Percentiles rank a stretch among this genome's conserved stretches.
These are phyloP conservation scores for Fusarium succisae DNA, from an alignment of 2,329 filamentous ascomycete genomes.

Conservation along the genomic window DNA sequence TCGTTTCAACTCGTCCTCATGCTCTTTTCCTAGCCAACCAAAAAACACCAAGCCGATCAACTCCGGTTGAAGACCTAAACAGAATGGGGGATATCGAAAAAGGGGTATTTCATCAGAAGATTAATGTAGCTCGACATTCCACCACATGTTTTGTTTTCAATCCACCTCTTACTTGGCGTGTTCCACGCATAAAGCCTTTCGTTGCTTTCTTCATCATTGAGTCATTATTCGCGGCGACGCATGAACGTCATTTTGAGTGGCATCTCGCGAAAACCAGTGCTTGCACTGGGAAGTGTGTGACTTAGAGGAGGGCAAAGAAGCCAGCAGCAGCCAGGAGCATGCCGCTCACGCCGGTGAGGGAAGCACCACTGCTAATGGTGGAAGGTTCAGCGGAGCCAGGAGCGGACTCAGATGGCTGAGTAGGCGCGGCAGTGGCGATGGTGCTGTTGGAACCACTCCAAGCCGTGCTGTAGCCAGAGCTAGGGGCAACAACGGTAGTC, in stretches of 20 bases:
- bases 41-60: slow-evolving; percentile 44
- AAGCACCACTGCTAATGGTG: slow-evolving; percentile 42
- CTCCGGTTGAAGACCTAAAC: slow-evolving; percentile 36
- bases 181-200: slow-evolving; percentile 19
- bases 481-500: slow-evolving; percentile 43
- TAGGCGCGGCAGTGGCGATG: slow-evolving; percentile 39
- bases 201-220: slow-evolving; percentile 41
- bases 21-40: slow-evolving; percentile 25
- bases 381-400: slow-evolving; percentile 32
- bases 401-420: slow-evolving; percentile 38
- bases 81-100: slow-evolving; percentile 38
- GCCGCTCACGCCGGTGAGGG: slow-evolving; percentile 48
- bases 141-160: slow-evolving; percentile 26
- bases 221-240: slow-evolving; percentile 49
- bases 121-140: slow-evolving; percentile 40
- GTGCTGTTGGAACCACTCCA: slow-evolving; percentile 49
- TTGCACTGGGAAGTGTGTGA: slow-evolving; percentile 40
- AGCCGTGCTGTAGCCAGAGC: slow-evolving; percentile 42
- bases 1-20: slow-evolving; percentile 27
- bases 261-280: slow-evolving; percentile 16
- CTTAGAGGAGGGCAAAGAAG: slow-evolving; percentile 50
- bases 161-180: slow-evolving; percentile 6
- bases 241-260: slow-evolving; percentile 23
- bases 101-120: slow-evolving; percentile 41
- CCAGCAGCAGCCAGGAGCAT: slow-evolving; percentile 50